phyloP scores from a whole-genome alignment of 2,329 filamentous ascomycete species.

The Corinectria fuckeliana region DNA sequence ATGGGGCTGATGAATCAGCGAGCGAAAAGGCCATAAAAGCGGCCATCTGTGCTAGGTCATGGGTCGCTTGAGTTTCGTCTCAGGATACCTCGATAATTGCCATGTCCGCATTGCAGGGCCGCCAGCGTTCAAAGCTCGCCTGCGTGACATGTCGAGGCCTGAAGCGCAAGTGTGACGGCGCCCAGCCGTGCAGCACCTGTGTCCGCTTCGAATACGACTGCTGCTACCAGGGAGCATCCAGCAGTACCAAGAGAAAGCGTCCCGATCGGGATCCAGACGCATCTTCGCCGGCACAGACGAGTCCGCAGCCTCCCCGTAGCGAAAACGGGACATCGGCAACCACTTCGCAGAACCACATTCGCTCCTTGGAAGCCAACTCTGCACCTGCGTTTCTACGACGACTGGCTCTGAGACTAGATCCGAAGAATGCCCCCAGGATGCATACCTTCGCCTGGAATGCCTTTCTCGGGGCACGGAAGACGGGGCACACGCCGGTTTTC shows the following conservation, averaged over 20 bases:
- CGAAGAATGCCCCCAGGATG: conserved; percentile 57
- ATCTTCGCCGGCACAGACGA: not conserved
- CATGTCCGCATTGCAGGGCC: conserved; percentile 32
- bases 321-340: conserved; percentile 18
- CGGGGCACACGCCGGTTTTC: conserved; percentile 30
- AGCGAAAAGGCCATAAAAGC: too few species aligned
- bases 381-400: conserved; percentile 62
- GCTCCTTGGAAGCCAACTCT: conserved; percentile 62
- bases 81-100: not conserved
- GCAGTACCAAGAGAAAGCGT: conserved; percentile 20
- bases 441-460: conserved; percentile 64
- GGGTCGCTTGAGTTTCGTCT: too few species aligned
- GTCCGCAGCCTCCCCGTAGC: not conserved
- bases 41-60: too few species aligned
- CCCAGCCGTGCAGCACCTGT: conserved; percentile 59
- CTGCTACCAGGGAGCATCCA: conserved; percentile 48
- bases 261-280: not conserved
- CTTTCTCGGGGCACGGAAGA: conserved; percentile 38
- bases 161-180: conserved; percentile 63
- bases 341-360: conserved; percentile 38
- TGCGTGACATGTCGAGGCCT: conserved; percentile 60
- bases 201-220: conserved; percentile 61
- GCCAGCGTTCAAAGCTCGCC: conserved; percentile 51
- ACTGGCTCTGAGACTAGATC: conserved; percentile 59
- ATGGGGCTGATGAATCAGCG: too few species aligned